Evolutionary conservation across 1,139 yeast species (phyloP).

Genomic region (Dujonia santamariae): DNA sequence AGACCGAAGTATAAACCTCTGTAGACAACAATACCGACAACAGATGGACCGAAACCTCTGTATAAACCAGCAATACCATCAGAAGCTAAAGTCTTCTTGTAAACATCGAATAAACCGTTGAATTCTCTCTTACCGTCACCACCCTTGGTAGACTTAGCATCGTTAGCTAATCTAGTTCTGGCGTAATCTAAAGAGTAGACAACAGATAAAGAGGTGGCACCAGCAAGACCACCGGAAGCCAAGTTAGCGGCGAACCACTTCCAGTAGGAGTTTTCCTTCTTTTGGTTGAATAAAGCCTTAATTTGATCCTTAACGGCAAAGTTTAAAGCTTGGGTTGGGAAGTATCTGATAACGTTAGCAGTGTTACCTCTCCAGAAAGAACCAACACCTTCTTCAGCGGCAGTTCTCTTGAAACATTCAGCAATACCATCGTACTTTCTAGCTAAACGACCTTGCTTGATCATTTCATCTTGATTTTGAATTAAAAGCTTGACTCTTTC

Average conservation of each 20-base stretch:
- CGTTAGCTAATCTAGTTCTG: slow-evolving; percentile 56
- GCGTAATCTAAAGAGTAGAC: slow-evolving; percentile 56
- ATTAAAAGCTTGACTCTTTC: slow-evolving; percentile 54
- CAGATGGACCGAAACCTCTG: slow-evolving; percentile 59
- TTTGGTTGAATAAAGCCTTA: slow-evolving; percentile 52
- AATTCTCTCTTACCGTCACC: slow-evolving; percentile 48
- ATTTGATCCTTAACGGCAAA: slow-evolving; percentile 54
- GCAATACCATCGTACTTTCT: slow-evolving; percentile 48
- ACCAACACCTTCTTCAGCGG: slow-evolving; percentile 50
- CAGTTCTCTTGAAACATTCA: slow-evolving; percentile 53
- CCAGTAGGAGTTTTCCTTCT: slow-evolving; percentile 50
- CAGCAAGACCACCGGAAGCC: slow-evolving; percentile 57
- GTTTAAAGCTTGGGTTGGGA: slow-evolving; percentile 56
- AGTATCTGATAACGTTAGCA: slow-evolving; percentile 53
- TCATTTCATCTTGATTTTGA: slow-evolving; percentile 54
- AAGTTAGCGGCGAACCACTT: slow-evolving; percentile 53
- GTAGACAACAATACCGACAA: slow-evolving; percentile 51
- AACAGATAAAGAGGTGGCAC: slow-evolving; percentile 54
- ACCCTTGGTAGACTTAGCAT: slow-evolving; percentile 49
- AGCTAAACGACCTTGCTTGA: slow-evolving; percentile 53
- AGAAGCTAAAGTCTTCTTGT: slow-evolving; percentile 52
- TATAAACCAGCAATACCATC: slow-evolving; percentile 57
- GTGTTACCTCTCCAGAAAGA: slow-evolving; percentile 60
- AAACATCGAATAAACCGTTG: slow-evolving; percentile 54
- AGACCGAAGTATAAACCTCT: slow-evolving; percentile 57